Percentiles rank a stretch among this genome's conserved stretches.
Conservation (phyloP, 177 flowering plant genomes). For the Vitis hybrid region DNA sequence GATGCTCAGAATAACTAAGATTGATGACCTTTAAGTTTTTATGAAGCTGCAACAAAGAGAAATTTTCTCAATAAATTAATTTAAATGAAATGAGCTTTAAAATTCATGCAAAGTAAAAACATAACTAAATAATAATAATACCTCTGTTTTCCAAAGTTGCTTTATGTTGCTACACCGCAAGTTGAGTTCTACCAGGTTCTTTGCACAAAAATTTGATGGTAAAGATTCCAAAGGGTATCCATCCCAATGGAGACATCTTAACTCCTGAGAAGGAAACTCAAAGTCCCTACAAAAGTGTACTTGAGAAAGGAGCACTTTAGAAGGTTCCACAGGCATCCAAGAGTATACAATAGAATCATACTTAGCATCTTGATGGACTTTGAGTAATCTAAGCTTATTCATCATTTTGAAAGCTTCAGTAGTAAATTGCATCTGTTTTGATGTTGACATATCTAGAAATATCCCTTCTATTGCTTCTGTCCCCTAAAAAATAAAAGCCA, state of each 20-base stretch:
- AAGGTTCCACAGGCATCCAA: too few species aligned
- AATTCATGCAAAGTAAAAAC: not conserved
- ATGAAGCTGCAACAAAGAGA: not conserved
- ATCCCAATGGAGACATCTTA: conserved; percentile 7
- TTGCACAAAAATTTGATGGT: not conserved
- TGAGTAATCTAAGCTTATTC: conserved; percentile 10
- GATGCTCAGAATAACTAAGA: not conserved
- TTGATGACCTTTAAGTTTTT: not conserved
- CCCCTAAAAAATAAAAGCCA: conserved; percentile 3
- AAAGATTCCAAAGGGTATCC: conserved; percentile 6
- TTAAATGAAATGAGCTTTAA: too few species aligned
- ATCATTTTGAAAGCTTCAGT: conserved; percentile 6
- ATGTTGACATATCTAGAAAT: not conserved
- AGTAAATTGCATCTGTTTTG: not conserved
- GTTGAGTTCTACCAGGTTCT: not conserved
- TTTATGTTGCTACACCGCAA: too few species aligned
- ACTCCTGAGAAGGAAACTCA: conserved; percentile 1
- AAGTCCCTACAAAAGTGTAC: not conserved
- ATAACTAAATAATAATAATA: not conserved
- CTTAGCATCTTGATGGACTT: too few species aligned
- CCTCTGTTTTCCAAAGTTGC: not conserved
- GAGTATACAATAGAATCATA: too few species aligned
- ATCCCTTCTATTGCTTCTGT: conserved; percentile 11
- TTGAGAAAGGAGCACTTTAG: not conserved
- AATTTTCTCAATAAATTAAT: too few species aligned